Conservation (phyloP, 805 yeast genomes). For the Isabelozyma pseudorhagii region DNA sequence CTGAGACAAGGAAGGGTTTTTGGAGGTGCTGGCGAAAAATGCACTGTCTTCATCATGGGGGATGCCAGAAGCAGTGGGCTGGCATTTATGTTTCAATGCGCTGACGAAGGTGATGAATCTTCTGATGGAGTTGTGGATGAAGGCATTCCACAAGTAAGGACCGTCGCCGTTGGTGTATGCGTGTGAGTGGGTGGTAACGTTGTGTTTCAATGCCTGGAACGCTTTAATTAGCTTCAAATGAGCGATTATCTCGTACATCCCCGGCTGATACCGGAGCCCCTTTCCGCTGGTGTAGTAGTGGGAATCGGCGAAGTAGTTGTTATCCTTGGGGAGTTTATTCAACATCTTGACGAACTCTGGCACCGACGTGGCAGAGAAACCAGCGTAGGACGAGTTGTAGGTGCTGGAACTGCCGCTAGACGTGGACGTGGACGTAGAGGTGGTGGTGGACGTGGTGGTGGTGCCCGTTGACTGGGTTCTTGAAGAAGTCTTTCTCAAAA, state of each 20-base stretch:
- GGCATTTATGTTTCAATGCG: constrained; percentile 5
- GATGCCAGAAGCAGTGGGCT: not conserved
- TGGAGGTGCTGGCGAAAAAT: not conserved
- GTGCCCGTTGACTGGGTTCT: not conserved
- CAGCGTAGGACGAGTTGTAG: not conserved
- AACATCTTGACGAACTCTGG: not conserved
- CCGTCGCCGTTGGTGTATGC: not conserved
- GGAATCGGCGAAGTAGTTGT: not conserved
- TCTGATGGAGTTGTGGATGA: constrained; percentile 17
- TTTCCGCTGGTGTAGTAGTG: not conserved
- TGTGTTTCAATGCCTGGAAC: constrained; percentile 14
- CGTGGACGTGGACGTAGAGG: not conserved
- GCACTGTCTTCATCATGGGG: not conserved
- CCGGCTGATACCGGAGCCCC: constrained; percentile 3
- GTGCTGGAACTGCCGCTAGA: not conserved
- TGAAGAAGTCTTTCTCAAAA: not conserved
- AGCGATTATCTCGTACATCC: constrained; percentile 11
- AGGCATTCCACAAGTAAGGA: constrained; percentile 15
- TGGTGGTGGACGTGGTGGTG: not conserved
- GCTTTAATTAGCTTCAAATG: constrained; percentile 21
- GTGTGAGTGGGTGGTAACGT: constrained; percentile 1
- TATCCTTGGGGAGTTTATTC: not conserved
- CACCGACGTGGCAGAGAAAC: not conserved
- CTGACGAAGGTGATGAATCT: constrained; percentile 18
- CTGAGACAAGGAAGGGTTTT: not conserved